A percentile compares a stretch with the other conserved stretches of the same genome.
phyloP scores from a whole-genome alignment of 768 basidiomycete genomes.

The Termitomyces sp. region DNA sequence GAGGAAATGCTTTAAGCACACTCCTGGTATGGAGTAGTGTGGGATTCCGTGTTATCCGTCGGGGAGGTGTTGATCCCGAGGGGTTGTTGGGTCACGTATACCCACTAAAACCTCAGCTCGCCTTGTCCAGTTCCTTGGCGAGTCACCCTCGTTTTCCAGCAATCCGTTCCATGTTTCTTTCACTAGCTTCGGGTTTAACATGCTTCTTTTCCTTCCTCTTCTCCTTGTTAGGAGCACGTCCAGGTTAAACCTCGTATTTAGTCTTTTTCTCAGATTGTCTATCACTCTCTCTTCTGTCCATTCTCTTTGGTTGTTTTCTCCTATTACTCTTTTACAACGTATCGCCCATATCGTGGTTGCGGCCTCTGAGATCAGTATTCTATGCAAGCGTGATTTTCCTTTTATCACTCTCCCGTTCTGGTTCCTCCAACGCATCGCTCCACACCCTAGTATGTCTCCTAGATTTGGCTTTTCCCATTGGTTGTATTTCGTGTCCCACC shows the following conservation, averaged over 20 bases:
- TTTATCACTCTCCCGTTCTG: too few relatives aligned
- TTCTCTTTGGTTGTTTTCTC: not conserved
- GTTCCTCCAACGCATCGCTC: too few relatives aligned
- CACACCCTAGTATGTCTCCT: too few relatives aligned
- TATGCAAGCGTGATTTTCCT: not conserved
- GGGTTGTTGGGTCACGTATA: not conserved
- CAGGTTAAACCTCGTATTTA: not conserved
- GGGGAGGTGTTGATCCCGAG: accelerated
- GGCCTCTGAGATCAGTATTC: not conserved
- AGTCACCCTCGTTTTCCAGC: too few relatives aligned
- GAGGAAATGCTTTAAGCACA: not conserved
- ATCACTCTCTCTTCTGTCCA: not conserved
- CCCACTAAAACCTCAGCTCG: not conserved
- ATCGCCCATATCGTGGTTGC: not conserved
- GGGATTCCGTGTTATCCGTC: not conserved
- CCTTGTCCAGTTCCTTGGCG: too few relatives aligned
- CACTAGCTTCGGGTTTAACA: too few relatives aligned
- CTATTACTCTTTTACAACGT: not conserved
- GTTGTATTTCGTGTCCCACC: too few relatives aligned
- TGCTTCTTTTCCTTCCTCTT: too few relatives aligned
- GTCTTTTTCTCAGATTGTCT: not conserved
- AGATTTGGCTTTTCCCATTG: too few relatives aligned
- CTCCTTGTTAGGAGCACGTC: too few relatives aligned
- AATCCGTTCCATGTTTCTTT: too few relatives aligned
- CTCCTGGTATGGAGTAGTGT: not conserved